Base-by-base conservation (phyloP, 257 asterid species). In the Nicotiana otophora region DNA sequence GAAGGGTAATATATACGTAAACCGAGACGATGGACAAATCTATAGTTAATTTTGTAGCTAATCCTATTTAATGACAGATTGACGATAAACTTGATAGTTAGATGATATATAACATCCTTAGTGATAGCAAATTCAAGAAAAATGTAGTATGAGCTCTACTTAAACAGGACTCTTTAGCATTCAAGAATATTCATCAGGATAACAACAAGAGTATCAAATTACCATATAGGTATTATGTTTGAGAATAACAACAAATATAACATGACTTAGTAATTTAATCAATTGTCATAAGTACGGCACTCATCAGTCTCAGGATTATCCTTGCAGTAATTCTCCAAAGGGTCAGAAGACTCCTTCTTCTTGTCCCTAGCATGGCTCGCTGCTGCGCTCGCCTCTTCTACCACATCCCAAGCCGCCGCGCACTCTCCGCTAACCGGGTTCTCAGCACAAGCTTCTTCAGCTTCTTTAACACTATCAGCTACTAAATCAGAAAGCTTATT, bases 361-460 rank as follows among this genome's bases (percentile, higher is more conserved):
- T 76, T 89, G 87, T 94, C 99, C 96, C 92, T 87, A 0, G 98
- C 97, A 76, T 96, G 95, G 86, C 99, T 90, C 5, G 93, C 97
- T 16, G 98, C 98, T 17, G 98, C 98, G 65, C 98, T 94, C 85
- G 95, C 92, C 91, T 96, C 99, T 96, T 96, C 99, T 87, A 96
- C 99, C 89, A 93, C 98, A 81, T 96, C 98, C 99, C 99, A 96
- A 11, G 98, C 97, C 33, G 99, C 99, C 53, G 88, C 97, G 88
- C 99, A 96, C 92, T 96, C 98, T 17, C 97, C 98, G 89, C 93
- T 88, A 1, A 53, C 90, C 1, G 98, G 94, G 80, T 94, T 85
- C 0, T 82, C 94, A 55, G 88, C 65, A 85, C 98, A 94, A 0
- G 97, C 77, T 77, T 93, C 97, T 88, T 91, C 85, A 2, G 99